Base-by-base conservation (phyloP, 768 basidiomycete genomes). In the Tricholoma bakamatsutake region DNA sequence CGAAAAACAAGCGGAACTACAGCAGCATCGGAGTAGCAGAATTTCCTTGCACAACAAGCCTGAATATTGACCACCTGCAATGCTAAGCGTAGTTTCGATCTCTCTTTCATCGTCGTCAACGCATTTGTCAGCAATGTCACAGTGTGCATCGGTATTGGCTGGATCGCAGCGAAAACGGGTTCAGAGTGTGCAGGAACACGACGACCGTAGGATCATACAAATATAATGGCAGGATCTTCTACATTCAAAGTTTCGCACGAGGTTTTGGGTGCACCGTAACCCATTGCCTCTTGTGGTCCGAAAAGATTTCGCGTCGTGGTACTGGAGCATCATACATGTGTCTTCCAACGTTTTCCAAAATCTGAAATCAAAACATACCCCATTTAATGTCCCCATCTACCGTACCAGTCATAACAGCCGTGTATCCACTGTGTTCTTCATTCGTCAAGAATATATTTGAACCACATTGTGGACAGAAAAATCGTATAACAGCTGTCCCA, bases 381-480 rank as follows among this genome's bases (percentile, higher is more conserved):
- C 59, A 62, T 5, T 37, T 53, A 12, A 54, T 47, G 11, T 57
- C 48, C 27, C 58, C 53, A 45, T 62, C 50, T 5, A 62, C 15
- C 17, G 62, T 58, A 7, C 59, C 59, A 1, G 59, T 56, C 2
- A 59, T 48, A 17, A 62, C 53, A 11, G 52, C 39, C 15, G 33
- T 57, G 34, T 55, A 55, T 18, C 61, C 47, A 5, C 34, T 51
- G 8, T 47, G 48, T 15, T 54, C 55, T 15, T 54, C 55, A 10
- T 51, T 45, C 12, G 15, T 54, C 17, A 62, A 53, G 42, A 72
- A 71, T 1, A 75, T 45, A 35, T 71, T 73, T n/a, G 72, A 71
- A 13, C 74, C 74, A 55, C 74, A 75, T 1, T 63, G 53, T 1
- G 56, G 60, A 47, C 74, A 76, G 59, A 76, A 76, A 31, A 60